A percentile compares a stretch with the other conserved stretches of the same genome.
Evolutionary conservation across 2,329 filamentous ascomycete genomes (phyloP).

Genomic region (Ceratocystis colombiana): DNA sequence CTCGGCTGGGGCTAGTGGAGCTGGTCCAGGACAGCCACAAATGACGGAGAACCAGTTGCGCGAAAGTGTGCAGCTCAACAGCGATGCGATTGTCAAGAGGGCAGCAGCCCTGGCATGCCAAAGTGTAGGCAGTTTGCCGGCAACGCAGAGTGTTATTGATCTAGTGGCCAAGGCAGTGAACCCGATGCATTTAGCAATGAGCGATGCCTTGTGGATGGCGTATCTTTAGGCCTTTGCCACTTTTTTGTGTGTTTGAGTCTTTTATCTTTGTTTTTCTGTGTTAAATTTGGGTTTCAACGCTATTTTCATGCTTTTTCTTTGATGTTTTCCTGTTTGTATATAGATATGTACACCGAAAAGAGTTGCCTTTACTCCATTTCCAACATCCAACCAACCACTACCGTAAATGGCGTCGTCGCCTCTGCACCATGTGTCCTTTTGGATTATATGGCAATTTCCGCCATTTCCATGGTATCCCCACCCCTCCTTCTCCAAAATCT

Average conservation of each 20-base stretch:
- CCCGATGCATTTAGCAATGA: slow-evolving; percentile 75
- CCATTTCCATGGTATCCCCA: too few species aligned
- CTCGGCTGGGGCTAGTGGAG: not conserved
- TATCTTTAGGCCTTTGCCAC: slow-evolving; percentile 55
- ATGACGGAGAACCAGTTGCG: slow-evolving; percentile 55
- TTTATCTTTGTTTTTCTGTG: slow-evolving; percentile 1
- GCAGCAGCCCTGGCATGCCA: slow-evolving; percentile 73
- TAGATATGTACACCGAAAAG: not conserved
- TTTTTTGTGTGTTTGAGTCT: slow-evolving; percentile 23
- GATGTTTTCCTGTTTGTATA: slow-evolving; percentile 4
- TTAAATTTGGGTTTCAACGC: not conserved
- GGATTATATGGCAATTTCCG: not conserved
- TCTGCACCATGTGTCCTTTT: not conserved
- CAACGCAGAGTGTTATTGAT: slow-evolving; percentile 95
- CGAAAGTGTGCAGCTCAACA: slow-evolving; percentile 75
- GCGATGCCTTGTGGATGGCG: slow-evolving; percentile 94
- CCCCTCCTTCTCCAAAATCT: not conserved
- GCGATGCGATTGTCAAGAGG: slow-evolving; percentile 82
- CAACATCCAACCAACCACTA: not conserved
- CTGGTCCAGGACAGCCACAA: slow-evolving; percentile 34
- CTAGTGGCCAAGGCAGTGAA: slow-evolving; percentile 86
- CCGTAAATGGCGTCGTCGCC: not conserved
- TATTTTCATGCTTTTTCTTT: not conserved
- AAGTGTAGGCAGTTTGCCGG: slow-evolving; percentile 71
- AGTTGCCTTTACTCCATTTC: not conserved